phyloP scores from a whole-genome alignment of 306 rosid genomes.

The Prunus dulcis region DNA sequence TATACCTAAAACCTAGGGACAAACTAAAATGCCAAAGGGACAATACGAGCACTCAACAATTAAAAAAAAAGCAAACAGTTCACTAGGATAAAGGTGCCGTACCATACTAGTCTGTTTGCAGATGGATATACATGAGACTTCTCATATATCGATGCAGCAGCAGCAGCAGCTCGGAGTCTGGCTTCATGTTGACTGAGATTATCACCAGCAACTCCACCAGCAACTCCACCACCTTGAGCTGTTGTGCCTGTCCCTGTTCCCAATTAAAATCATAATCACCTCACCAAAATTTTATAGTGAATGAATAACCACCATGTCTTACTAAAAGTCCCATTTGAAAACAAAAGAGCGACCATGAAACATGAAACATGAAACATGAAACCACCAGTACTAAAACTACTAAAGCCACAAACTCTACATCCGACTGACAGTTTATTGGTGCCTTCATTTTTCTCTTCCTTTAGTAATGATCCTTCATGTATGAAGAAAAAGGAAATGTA shows the following conservation, averaged over 20 bases:
- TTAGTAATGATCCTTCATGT: background rate
- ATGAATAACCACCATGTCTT: background rate
- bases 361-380: background rate
- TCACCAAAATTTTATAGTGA: background rate
- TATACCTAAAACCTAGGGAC: background rate
- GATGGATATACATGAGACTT: constrained; percentile 68
- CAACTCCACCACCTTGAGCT: constrained; percentile 46
- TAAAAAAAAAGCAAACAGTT: background rate
- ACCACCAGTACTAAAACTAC: background rate
- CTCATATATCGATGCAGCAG: constrained; percentile 89
- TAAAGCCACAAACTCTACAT: background rate
- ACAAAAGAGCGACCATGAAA: background rate
- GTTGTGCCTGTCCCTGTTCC: constrained; percentile 44
- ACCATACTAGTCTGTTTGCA: constrained; percentile 68
- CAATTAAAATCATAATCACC: constrained; percentile 24
- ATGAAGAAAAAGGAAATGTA: background rate
- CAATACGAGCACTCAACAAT: background rate
- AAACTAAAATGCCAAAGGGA: background rate
- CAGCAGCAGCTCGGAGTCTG: constrained; percentile 91
- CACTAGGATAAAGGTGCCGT: constrained; percentile 23
- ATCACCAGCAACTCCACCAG: constrained; percentile 46
- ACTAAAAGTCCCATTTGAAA: background rate
- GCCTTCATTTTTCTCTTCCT: background rate
- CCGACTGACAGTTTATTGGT: background rate
- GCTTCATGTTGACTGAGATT: constrained; percentile 70